A percentile compares a stretch with the other conserved stretches of the same genome.
Conservation (phyloP, 345 rosid genomes). For the Jatropha curcas region DNA sequence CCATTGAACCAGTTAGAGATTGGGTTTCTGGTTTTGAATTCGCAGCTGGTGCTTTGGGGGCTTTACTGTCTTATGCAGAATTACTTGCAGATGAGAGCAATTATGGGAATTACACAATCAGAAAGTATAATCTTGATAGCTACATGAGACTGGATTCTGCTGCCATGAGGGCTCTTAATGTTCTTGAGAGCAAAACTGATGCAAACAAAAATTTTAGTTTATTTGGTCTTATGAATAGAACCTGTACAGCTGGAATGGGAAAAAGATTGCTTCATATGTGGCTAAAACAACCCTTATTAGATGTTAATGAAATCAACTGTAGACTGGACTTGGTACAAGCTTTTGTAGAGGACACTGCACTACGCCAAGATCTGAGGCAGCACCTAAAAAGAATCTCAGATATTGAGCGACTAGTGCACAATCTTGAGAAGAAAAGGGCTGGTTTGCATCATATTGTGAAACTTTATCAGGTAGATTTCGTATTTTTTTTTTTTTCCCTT, state of each 20-base stretch:
- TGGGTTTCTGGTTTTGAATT: slow-evolving; percentile 77
- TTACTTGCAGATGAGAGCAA: slow-evolving; percentile 80
- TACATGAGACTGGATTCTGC: slow-evolving; percentile 93
- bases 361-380: slow-evolving; percentile 89
- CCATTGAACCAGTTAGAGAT: slow-evolving; percentile 82
- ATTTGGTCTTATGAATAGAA: slow-evolving; percentile 97
- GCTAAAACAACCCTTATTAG: slow-evolving; percentile 91
- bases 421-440: slow-evolving; percentile 66
- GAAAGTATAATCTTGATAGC: slow-evolving; percentile 60
- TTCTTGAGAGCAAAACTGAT: slow-evolving; percentile 92
- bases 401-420: slow-evolving; percentile 66
- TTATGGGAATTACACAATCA: slow-evolving; percentile 72
- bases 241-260: slow-evolving; percentile 98
- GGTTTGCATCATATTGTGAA: slow-evolving; percentile 88
- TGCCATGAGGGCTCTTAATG: slow-evolving; percentile 93
- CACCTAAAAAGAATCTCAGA: slow-evolving; percentile 90
- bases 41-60: slow-evolving; percentile 86
- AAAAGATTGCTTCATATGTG: slow-evolving; percentile 91
- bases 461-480: slow-evolving; percentile 74
- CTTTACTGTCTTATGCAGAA: slow-evolving; percentile 75
- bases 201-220: slow-evolving; percentile 95
- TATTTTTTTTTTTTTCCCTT: not conserved
- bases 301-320: slow-evolving; percentile 65
- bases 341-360: slow-evolving; percentile 85
- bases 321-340: slow-evolving; percentile 89